Conservation (phyloP, 352 stramenopile species). For the Phytopythium cucurbitacearum region DNA sequence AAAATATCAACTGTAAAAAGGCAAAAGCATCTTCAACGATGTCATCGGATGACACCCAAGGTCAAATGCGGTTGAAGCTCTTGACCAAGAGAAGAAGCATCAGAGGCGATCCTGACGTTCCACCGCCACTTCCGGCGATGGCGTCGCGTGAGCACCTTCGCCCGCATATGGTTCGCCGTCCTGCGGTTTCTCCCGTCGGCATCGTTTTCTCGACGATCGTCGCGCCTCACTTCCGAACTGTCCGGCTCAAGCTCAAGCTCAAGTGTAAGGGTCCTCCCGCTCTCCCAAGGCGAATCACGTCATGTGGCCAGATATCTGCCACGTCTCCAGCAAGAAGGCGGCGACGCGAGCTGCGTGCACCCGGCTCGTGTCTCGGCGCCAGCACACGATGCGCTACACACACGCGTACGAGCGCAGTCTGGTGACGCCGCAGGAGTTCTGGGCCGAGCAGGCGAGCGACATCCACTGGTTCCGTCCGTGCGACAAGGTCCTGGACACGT, state of each 20-base stretch:
- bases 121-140: not conserved
- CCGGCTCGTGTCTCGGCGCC: not conserved
- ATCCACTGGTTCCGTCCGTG: slow-evolving; percentile 33
- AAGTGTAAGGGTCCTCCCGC: too few species aligned
- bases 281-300: too few species aligned
- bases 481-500: slow-evolving; percentile 22
- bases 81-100: slow-evolving; percentile 7
- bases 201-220: too few species aligned
- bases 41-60: slow-evolving; percentile 4
- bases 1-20: too few species aligned
- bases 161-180: too few species aligned
- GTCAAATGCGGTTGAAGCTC: not conserved
- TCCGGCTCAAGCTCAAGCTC: too few species aligned
- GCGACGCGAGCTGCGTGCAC: not conserved
- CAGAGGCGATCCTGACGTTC: slow-evolving; percentile 1
- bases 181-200: too few species aligned
- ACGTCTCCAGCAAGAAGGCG: not conserved
- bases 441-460: slow-evolving; percentile 21
- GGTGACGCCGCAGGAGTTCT: slow-evolving; percentile 22
- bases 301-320: slow-evolving; percentile 3
- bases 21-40: not conserved
- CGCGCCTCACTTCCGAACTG: too few species aligned
- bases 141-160: too few species aligned
- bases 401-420: slow-evolving; percentile 27
- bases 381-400: slow-evolving; percentile 23